phyloP scores from a whole-genome alignment of 768 basidiomycete genomes.

The Tricholoma saponaceum region DNA sequence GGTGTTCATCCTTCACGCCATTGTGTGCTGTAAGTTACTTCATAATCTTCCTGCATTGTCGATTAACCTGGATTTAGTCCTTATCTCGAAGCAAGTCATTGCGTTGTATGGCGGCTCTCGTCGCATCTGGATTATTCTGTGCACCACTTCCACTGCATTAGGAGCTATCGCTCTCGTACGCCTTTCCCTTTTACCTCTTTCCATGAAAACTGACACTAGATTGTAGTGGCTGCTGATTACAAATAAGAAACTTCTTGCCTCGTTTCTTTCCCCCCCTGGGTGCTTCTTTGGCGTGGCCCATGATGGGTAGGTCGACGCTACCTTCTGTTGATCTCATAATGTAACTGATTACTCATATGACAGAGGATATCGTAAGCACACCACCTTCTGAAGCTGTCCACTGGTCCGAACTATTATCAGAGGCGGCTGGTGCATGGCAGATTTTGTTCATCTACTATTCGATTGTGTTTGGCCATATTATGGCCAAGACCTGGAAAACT shows the following conservation, averaged over 20 bases:
- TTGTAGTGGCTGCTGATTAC: background rate
- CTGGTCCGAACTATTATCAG: background rate
- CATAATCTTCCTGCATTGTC: background rate
- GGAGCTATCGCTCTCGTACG: background rate
- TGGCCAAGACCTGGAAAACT: background rate
- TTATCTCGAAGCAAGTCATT: background rate
- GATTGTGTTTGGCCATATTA: background rate
- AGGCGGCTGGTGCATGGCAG: background rate
- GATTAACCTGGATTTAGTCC: background rate
- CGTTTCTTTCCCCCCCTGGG: background rate
- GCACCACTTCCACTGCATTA: background rate
- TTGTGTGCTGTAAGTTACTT: background rate
- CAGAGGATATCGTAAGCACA: background rate
- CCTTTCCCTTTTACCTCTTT: background rate
- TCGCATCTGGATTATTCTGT: background rate
- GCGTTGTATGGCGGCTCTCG: background rate
- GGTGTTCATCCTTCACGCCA: background rate
- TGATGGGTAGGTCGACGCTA: background rate
- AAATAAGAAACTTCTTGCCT: background rate
- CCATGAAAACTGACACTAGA: background rate
- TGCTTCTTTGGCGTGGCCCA: background rate
- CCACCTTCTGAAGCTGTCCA: background rate
- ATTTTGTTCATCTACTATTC: background rate
- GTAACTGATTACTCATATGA: constrained; percentile 1
- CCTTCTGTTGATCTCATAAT: background rate